Evolutionary conservation across 2,329 filamentous ascomycete genomes (phyloP).

Genomic region (Myriosclerotinia duriaeana): DNA sequence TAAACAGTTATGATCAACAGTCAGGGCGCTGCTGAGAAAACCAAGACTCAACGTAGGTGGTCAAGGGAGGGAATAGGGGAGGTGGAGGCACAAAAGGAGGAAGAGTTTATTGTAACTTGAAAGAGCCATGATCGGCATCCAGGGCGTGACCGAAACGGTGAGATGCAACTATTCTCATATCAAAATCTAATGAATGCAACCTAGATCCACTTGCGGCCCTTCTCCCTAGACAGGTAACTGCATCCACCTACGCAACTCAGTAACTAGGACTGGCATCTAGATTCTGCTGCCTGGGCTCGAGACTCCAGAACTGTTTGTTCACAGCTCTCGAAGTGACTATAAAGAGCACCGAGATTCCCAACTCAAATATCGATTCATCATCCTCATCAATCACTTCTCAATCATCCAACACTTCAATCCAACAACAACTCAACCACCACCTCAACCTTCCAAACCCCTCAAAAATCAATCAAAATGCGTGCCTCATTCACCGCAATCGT

Average conservation of each 20-base stretch:
- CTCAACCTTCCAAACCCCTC: background rate
- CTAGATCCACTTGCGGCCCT: background rate
- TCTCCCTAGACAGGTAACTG: background rate
- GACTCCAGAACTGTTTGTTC: background rate
- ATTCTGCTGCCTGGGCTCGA: background rate
- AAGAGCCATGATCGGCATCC: no score
- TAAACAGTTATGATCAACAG: no score
- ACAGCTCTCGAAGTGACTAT: background rate
- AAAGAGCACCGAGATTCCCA: background rate
- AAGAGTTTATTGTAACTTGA: no score
- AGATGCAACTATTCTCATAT: background rate
- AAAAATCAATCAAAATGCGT: constrained; percentile 11
- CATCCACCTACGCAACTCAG: background rate
- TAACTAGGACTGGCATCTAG: background rate
- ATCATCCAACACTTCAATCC: background rate
- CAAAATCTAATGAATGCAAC: background rate
- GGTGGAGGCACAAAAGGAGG: no score
- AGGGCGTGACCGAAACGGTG: no score
- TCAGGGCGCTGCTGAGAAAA: no score
- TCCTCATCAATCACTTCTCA: background rate
- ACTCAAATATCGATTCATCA: background rate
- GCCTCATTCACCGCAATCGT: constrained; percentile 5
- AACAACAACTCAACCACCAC: background rate
- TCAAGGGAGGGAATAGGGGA: no score
- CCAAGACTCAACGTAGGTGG: no score